Conservation (phyloP, 805 yeast species). For the Pichia kluyveri region DNA sequence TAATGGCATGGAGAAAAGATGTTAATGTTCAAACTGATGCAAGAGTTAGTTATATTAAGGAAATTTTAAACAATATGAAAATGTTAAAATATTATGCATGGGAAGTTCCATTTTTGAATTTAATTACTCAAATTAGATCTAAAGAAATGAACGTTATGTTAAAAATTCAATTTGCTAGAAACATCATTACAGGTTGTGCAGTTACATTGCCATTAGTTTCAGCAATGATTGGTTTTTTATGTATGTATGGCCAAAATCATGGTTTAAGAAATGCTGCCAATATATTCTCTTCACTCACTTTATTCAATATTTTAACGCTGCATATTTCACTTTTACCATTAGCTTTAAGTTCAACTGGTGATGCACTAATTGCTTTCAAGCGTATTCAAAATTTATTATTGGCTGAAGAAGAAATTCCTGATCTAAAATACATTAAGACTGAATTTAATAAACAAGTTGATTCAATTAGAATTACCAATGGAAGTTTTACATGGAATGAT, state of each 20-base stretch:
- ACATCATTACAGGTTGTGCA: conserved; percentile 53
- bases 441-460: conserved; percentile 28
- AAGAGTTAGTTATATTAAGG: conserved; percentile 70
- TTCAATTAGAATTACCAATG: conserved; percentile 4
- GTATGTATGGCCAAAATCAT: conserved; percentile 29
- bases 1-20: conserved; percentile 47
- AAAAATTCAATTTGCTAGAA: conserved; percentile 57
- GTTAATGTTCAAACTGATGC: conserved; percentile 63
- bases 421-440: too few relatives aligned
- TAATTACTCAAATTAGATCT: conserved; percentile 46
- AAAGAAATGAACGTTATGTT: conserved; percentile 56
- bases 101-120: conserved; percentile 69
- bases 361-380: conserved; percentile 55
- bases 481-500: too few relatives aligned
- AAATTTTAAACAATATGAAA: conserved; percentile 68
- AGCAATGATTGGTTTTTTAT: conserved; percentile 50
- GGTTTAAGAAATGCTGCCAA: conserved; percentile 44
- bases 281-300: conserved; percentile 60
- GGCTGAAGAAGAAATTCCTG: too few relatives aligned
- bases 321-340: conserved; percentile 64
- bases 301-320: conserved; percentile 52
- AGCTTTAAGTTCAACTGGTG: conserved; percentile 59
- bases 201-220: conserved; percentile 61
- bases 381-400: conserved; percentile 48
- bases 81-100: conserved; percentile 84